These are phyloP conservation scores for Eimeria tenella DNA, from an alignment of 169 alveolate genomes.

Conservation along the genomic window DNA sequence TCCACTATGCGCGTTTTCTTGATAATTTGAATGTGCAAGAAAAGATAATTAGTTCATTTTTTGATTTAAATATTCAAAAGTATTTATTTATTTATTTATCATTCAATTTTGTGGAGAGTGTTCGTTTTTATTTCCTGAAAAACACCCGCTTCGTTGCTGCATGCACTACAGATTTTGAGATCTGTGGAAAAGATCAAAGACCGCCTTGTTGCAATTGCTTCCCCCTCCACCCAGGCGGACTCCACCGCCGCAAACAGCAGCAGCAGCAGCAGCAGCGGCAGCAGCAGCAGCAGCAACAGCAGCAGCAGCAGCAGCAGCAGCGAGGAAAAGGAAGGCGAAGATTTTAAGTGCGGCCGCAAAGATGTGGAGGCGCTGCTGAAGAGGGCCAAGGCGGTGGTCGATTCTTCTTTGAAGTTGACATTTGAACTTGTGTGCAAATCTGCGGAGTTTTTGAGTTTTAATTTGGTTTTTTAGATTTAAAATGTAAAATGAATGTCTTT, in stretches of 20 bases:
- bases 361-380: background rate
- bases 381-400: background rate
- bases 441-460: background rate
- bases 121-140: background rate
- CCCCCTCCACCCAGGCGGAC: background rate
- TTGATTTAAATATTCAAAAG: too few relatives aligned
- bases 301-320: background rate
- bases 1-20: too few relatives aligned
- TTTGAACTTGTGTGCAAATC: conserved; percentile 6
- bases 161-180: background rate
- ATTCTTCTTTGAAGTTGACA: conserved; percentile 16
- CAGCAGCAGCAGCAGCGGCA: background rate
- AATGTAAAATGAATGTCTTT: background rate
- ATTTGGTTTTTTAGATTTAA: too few relatives aligned
- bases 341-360: background rate
- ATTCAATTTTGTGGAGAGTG: background rate
- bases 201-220: background rate
- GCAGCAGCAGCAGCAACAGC: background rate
- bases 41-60: background rate
- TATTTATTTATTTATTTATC: too few relatives aligned
- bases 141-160: background rate
- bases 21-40: too few relatives aligned
- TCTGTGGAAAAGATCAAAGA: conserved; percentile 26
- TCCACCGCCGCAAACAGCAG: background rate
- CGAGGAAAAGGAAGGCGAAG: background rate